Percentiles rank a stretch among this genome's conserved stretches.
phyloP scores from a whole-genome alignment of 176 grass and related monocot species.

The Calamus simplicifolius region DNA sequence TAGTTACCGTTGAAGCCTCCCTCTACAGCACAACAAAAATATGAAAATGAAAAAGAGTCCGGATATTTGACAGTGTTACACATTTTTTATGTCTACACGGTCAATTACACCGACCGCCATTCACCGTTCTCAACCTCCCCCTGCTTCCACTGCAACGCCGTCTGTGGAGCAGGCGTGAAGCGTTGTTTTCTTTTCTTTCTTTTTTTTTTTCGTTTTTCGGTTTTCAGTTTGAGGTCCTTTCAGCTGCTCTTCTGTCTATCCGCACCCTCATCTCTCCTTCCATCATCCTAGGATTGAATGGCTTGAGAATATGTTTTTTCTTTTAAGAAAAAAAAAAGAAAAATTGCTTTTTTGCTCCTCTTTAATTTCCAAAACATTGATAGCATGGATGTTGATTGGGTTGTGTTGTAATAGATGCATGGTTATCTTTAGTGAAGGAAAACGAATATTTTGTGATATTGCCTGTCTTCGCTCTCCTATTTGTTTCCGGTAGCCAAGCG shows the following conservation, averaged over 20 bases:
- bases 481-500: not conserved
- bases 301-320: not conserved
- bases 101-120: not conserved
- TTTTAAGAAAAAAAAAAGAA: not conserved
- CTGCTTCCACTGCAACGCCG: not conserved
- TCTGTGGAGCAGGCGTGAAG: conserved; percentile 17
- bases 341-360: not conserved
- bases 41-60: not conserved
- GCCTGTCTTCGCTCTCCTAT: not conserved
- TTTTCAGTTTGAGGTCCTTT: too few relatives aligned
- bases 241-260: too few relatives aligned
- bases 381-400: not conserved
- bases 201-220: not conserved
- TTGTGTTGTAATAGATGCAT: conserved; percentile 8
- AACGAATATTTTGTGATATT: not conserved
- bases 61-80: not conserved
- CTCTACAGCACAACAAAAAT: too few relatives aligned
- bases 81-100: not conserved
- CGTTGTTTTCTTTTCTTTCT: not conserved
- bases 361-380: not conserved
- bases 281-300: not conserved
- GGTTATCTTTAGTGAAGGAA: conserved; percentile 5
- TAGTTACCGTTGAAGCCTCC: not conserved
- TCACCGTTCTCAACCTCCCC: conserved; percentile 10
- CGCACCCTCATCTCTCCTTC: too few relatives aligned